Base-by-base conservation (phyloP, 2,329 filamentous ascomycete genomes). In the Colletotrichum sidae region DNA sequence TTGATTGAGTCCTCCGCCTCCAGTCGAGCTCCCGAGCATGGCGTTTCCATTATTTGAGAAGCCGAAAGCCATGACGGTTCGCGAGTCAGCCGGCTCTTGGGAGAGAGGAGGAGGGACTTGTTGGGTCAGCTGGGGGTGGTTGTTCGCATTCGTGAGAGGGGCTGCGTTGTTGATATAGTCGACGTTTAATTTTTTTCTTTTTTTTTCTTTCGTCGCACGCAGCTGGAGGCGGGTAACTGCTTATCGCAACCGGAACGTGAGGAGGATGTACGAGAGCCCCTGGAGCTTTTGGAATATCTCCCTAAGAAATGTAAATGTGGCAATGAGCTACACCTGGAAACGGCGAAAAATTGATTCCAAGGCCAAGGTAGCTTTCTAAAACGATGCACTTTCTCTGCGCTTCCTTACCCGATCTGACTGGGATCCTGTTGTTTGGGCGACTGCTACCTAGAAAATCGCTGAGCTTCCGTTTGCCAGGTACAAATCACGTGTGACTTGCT, bases 51-150 rank as follows among this genome's bases (percentile, higher is more conserved):
- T 76, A 71, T 78, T 84, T 68, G 77, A 80, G 76, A 90, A 90
- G 76, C 55, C 33, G 77, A 92, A 92, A 61, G 89, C 87, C 90
- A 93, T 90, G 69, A 76, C 75, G 74, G 75, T 76, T 70, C 74
- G 73, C 55, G 71, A 78, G 71, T 70, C 77, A 76, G 69, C 75
- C 76, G 71, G 72, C 75, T 57, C 17, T 67, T 59, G 25, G 25
- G 25, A 25, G 25, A 25, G 38, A 39, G 64, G 64, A 67, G 60
- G 51, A 44, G 47, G 49, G 60, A 68, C 70, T 70, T 59, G 70
- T 69, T 47, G 62, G 55, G 73, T 77, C 72, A 78, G 69, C 65
- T 70, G 66, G 49, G 52, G 56, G 60, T 54, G 45, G 52, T 65
- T 53, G 54, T 70, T 68, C 70, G 71, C 71, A 72, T 74, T 56